Base-by-base conservation (phyloP, 768 basidiomycete species). In the Psilocybe cubensis region DNA sequence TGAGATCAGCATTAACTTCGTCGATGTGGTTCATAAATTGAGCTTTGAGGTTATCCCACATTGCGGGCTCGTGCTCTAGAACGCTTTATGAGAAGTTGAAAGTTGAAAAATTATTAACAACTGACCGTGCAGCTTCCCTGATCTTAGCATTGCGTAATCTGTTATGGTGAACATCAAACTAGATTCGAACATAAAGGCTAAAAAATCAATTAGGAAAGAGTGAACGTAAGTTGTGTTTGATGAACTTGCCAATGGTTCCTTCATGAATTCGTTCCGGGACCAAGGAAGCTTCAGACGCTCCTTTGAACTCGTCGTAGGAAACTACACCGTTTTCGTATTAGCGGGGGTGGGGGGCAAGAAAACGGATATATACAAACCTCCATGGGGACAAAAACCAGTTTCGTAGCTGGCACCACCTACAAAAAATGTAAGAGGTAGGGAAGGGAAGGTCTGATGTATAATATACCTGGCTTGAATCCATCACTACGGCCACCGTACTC, bases 121-220 rank as follows among this genome's bases (percentile, higher is more conserved):
- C 78, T 43, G 57, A 84, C 85, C 79, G 59, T 87, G 84, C 10
- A 86, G 72, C 56, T 83, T 85, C 14, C 83, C 84, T 18, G 80
- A 79, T 28, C 81, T 70, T 46, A 84, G 79, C 74, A 85, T 82
- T 1, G 86, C 86, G 59, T 75, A 88, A 59, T 88, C 87, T 5
- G 86, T 86, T 38, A 87, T 74, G 0, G 83, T 85, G 63, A 86
- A 77, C 73, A 82, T 80, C 76, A 86, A 80, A 61, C 81, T 81
- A 3, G 83, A 79, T 66, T 86, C 85, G 57, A 87, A 83, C 85
- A 87, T 86, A 68, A 86, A 83, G 17, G 79, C 84, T 83, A 31
- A 1, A 35, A 28, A 8, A 45, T 46, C 17, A 1, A 40, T 24
- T 33, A 31, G 51, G 27, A 47, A 21, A 38, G 23, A 12, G 18